phyloP scores from a whole-genome alignment of 2,329 filamentous ascomycete species.

The Herpomyces periplanetae region DNA sequence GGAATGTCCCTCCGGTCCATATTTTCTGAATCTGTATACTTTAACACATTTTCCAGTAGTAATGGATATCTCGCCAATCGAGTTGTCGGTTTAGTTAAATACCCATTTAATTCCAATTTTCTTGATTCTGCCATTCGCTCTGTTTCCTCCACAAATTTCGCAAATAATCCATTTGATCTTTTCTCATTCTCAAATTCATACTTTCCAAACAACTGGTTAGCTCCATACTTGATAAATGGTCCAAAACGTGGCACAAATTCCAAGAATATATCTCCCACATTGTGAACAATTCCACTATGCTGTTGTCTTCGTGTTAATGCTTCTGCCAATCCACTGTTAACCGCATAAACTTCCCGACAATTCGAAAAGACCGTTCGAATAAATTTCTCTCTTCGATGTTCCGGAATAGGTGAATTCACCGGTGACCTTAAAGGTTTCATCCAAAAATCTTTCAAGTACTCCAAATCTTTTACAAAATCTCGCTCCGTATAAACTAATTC shows the following conservation, averaged over 20 bases:
- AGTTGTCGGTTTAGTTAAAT: slow-evolving; percentile 86
- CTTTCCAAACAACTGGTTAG: slow-evolving; percentile 79
- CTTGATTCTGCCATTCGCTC: slow-evolving; percentile 81
- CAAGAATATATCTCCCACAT: slow-evolving; percentile 70
- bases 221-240: slow-evolving; percentile 81
- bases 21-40: slow-evolving; percentile 58
- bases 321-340: slow-evolving; percentile 59
- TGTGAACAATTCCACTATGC: slow-evolving; percentile 49
- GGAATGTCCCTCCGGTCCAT: slow-evolving; percentile 72
- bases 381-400: slow-evolving; percentile 51
- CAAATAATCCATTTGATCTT: slow-evolving; percentile 40
- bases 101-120: slow-evolving; percentile 85
- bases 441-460: slow-evolving; percentile 95
- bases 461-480: slow-evolving; percentile 92
- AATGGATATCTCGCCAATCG: slow-evolving; percentile 73
- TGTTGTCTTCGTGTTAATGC: slow-evolving; percentile 66
- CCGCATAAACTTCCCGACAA: slow-evolving; percentile 63
- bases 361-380: slow-evolving; percentile 86
- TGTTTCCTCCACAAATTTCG: slow-evolving; percentile 77
- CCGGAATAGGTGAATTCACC: slow-evolving; percentile 37
- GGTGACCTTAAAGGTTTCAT: slow-evolving; percentile 50
- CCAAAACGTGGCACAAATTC: slow-evolving; percentile 71
- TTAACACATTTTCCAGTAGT: slow-evolving; percentile 56
- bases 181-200: slow-evolving; percentile 95
- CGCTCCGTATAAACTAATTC: slow-evolving; percentile 95